Percentiles rank a stretch among this genome's conserved stretches.
These are phyloP conservation scores for Collybia mongolica DNA, from an alignment of 768 basidiomycete species.

Conservation along the genomic window DNA sequence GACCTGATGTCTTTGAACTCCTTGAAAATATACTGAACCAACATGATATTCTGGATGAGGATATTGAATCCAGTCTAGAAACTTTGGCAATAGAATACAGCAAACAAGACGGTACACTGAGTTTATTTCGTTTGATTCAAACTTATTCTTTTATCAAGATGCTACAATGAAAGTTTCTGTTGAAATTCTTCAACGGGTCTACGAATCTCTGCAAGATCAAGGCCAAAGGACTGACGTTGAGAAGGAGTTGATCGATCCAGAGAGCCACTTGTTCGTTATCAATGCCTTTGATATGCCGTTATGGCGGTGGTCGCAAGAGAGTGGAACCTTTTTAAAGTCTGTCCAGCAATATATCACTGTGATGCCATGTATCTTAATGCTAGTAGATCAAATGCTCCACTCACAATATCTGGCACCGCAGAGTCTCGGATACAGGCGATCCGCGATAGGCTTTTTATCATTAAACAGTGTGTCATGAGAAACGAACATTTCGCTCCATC, in stretches of 20 bases:
- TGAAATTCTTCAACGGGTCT: conserved; percentile 66
- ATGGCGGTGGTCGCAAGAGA: conserved; percentile 87
- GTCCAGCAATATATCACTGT: conserved; percentile 12
- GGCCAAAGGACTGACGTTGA: conserved; percentile 48
- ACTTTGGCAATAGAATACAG: conserved; percentile 85
- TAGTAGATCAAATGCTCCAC: conserved; percentile 48
- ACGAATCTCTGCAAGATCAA: conserved; percentile 70
- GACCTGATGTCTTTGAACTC: conserved; percentile 72
- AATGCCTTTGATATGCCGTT: conserved; percentile 96
- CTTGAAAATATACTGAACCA: conserved; percentile 69
- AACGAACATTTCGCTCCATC: conserved; percentile 99
- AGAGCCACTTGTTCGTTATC: conserved; percentile 78
- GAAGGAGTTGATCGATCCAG: conserved; percentile 72
- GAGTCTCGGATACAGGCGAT: conserved; percentile 78
- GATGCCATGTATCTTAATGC: background rate
- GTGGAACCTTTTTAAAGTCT: conserved; percentile 87
- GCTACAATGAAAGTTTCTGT: conserved; percentile 82
- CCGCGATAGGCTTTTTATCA: conserved; percentile 85
- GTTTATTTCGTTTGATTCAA: background rate
- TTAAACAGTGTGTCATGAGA: conserved; percentile 88
- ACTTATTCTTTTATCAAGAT: conserved; percentile 38
- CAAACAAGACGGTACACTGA: conserved; percentile 73
- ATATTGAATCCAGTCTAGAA: conserved; percentile 75
- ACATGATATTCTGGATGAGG: conserved; percentile 69
- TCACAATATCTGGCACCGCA: conserved; percentile 79